Evolutionary conservation across 768 basidiomycete genomes (phyloP), one percentile per base, ranked within the genome.

Genomic region (Pleurotus salmoneostramineus): DNA sequence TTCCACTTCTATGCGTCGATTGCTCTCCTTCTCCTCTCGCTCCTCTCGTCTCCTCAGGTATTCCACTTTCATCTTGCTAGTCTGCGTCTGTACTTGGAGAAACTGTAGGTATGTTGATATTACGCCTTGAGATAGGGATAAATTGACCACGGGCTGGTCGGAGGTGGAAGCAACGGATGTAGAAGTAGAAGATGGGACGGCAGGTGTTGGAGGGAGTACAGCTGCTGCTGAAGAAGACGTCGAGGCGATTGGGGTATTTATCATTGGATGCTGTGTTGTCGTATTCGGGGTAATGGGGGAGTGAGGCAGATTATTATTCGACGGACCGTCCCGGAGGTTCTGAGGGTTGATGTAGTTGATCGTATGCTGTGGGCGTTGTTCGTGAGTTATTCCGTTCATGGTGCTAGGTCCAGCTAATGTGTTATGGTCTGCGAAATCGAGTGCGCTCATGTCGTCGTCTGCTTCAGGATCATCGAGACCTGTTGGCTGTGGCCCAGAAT

Each of bases 11-110:
- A 76, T 74, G 37, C 84, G 75, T 61, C 75, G 66, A 0, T 62
- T 59, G 51, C 80, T 80, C 60, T 87, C 85, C 62, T 76, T 79
- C 61, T 84, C 83, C 63, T 88, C 86, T n/a, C 88, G 74, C 61
- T 88, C 87, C 60, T 90, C 88, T 15, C 83, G 76, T 60, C 85
- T 72, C 56, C 82, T 79, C 65, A 89, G 63, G 62, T 85, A 85
- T 58, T 90, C 89, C 44, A 89, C 75, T 65, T 87, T 87, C 72
- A 83, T 77, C 69, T 86, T 85, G 60, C 80, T 81, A 36, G 87
- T 83, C 62, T 89, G 87, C 21, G 80, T 81, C 65, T 91, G 89
- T 43, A 83, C 74, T 60, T 85, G 84, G 42, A 91, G 70, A 59
- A 83, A 78, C 60, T 87, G 83, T 65, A 85, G 67, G 60, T 80